Conservation (phyloP, 139 green algal species). For the Chlorella sorokiniana region DNA sequence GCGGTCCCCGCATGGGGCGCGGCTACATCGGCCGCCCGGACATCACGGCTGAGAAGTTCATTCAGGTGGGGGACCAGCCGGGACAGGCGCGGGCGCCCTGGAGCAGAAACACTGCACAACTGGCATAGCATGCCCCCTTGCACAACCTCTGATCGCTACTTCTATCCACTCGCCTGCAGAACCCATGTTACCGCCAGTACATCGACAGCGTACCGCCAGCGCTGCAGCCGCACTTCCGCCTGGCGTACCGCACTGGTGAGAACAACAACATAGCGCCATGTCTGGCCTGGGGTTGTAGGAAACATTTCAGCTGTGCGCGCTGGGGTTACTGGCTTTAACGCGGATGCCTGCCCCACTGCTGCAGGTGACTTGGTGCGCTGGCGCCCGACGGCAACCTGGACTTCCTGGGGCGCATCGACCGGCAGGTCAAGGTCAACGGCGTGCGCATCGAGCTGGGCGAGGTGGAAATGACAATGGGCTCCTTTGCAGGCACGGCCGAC, state of each 20-base stretch:
- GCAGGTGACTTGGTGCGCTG: slow-evolving; percentile 51
- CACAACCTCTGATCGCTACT: slow-evolving; percentile 47
- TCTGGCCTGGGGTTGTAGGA: not conserved
- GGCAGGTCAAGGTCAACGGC: slow-evolving; percentile 61
- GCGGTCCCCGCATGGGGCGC: slow-evolving; percentile 41
- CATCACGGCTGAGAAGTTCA: slow-evolving; percentile 52
- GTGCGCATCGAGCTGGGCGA: slow-evolving; percentile 66
- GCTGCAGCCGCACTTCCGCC: slow-evolving; percentile 28
- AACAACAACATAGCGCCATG: no score
- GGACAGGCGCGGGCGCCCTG: no score
- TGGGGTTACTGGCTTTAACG: not conserved
- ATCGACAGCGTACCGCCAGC: not conserved
- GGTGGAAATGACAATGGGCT: slow-evolving; percentile 45
- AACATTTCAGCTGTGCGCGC: not conserved
- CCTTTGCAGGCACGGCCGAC: not conserved
- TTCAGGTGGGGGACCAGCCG: not conserved
- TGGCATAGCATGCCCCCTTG: not conserved
- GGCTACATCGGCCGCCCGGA: slow-evolving; percentile 49
- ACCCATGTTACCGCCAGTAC: not conserved
- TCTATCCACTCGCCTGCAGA: not conserved
- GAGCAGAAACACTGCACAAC: not conserved
- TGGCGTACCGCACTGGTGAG: slow-evolving; percentile 38
- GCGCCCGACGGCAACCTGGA: slow-evolving; percentile 44
- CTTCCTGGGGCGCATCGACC: slow-evolving; percentile 55
- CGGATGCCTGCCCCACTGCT: not conserved